Conservation (phyloP, 805 yeast species). For the Candida endomychidarum region DNA sequence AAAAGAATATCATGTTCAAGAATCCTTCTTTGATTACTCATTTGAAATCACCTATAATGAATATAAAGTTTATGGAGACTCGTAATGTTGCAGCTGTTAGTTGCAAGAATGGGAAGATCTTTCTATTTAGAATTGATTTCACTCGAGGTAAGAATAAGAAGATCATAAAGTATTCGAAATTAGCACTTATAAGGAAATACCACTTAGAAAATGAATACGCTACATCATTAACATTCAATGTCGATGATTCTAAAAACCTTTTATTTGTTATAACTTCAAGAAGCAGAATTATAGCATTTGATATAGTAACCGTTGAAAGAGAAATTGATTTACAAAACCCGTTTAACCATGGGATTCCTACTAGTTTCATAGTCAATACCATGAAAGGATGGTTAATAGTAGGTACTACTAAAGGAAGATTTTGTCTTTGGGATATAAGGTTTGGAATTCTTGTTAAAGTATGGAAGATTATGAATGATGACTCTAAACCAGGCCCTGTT, state of each 20-base stretch:
- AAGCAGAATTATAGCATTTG: conserved; percentile 52
- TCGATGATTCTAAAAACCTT: conserved; percentile 17
- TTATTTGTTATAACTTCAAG: conserved; percentile 54
- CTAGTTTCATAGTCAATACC: conserved; percentile 56
- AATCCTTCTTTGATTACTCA: conserved; percentile 46
- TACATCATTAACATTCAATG: conserved; percentile 7
- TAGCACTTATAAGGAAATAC: conserved; percentile 41
- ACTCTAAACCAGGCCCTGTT: conserved; percentile 15
- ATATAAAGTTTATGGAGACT: conserved; percentile 50
- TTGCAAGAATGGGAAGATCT: conserved; percentile 46
- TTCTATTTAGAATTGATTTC: conserved; percentile 37
- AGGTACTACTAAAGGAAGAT: conserved; percentile 73
- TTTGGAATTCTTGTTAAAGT: conserved; percentile 59
- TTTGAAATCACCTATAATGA: conserved; percentile 49
- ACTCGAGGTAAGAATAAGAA: conserved; percentile 32
- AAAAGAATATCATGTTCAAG: conserved; percentile 55
- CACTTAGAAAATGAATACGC: conserved; percentile 28
- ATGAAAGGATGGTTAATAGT: conserved; percentile 61
- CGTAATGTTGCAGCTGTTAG: conserved; percentile 60
- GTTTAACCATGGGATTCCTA: conserved; percentile 62
- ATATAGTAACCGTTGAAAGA: conserved; percentile 55
- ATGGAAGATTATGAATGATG: conserved; percentile 53
- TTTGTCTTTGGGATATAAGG: conserved; percentile 81
- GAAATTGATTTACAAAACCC: conserved; percentile 50
- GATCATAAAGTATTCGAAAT: conserved; percentile 28